A percentile compares a stretch with the other conserved stretches of the same genome.
Conservation (phyloP, 2,329 filamentous ascomycete genomes). For the Diaporthe ilicicola region DNA sequence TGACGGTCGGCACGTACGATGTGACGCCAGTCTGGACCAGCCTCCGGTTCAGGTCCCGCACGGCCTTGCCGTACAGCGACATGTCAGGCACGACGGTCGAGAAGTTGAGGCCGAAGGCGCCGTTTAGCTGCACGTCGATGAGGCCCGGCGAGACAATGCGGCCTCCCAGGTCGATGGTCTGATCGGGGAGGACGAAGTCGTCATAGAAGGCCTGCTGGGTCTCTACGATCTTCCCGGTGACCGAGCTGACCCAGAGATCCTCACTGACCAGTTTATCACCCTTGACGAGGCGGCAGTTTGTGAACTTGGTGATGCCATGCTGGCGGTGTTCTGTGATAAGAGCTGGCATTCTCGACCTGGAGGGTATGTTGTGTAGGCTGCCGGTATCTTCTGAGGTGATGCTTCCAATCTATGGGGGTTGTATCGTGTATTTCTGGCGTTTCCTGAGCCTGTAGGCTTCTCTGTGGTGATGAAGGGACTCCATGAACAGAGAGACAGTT, state of each 20-base stretch:
- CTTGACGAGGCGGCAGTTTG: slow-evolving; percentile 82
- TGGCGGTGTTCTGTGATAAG: slow-evolving; percentile 50
- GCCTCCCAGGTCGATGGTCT: slow-evolving; percentile 80
- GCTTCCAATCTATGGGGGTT: slow-evolving; percentile 1
- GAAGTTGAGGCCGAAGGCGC: slow-evolving; percentile 92
- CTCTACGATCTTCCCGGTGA: slow-evolving; percentile 82
- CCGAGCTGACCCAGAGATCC: slow-evolving; percentile 89
- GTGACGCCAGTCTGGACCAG: slow-evolving; percentile 83
- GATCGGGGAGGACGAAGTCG: slow-evolving; percentile 73
- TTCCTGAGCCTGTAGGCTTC: slow-evolving; percentile 15
- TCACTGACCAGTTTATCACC: slow-evolving; percentile 73
- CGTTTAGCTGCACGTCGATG: slow-evolving; percentile 92
- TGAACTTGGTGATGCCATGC: slow-evolving; percentile 81
- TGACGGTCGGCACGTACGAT: slow-evolving; percentile 83
- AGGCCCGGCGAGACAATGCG: slow-evolving; percentile 87
- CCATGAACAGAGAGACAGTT: slow-evolving; percentile 14
- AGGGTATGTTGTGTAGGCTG: slow-evolving; percentile 25
- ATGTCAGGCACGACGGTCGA: slow-evolving; percentile 74
- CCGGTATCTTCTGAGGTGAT: not conserved
- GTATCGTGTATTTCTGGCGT: not conserved
- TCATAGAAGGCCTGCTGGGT: slow-evolving; percentile 75
- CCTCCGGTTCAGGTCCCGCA: slow-evolving; percentile 72
- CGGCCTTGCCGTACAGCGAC: slow-evolving; percentile 72
- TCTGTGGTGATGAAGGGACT: slow-evolving; percentile 9
- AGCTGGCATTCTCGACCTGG: slow-evolving; percentile 55